These are phyloP conservation scores for Thalassiosira mediterranea DNA, from an alignment of 352 stramenopile species.

Conservation along the genomic window DNA sequence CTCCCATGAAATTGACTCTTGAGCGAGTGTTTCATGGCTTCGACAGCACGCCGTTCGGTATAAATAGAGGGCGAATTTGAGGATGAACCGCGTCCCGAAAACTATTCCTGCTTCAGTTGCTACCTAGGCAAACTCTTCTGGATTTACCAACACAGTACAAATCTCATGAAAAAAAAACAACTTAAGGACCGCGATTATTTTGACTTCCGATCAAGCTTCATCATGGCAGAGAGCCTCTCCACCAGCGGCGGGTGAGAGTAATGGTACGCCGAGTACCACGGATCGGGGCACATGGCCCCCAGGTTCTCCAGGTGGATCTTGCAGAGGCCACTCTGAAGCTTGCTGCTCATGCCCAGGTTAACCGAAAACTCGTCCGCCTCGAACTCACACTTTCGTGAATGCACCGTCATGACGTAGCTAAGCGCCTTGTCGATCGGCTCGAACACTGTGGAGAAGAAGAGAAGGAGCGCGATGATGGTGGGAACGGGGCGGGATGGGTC, in stretches of 20 bases:
- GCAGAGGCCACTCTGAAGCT: constrained; percentile 92
- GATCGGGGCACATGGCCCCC: constrained; percentile 95
- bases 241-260: constrained; percentile 97
- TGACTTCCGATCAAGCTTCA: constrained; percentile 75
- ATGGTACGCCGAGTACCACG: constrained; percentile 94
- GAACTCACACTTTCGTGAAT: constrained; percentile 85
- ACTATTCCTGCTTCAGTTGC: too few relatives aligned
- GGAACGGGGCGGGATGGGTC: constrained; percentile 59
- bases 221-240: constrained; percentile 94
- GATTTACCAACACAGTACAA: too few relatives aligned
- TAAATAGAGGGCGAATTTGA: too few relatives aligned
- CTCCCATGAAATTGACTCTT: too few relatives aligned
- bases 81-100: too few relatives aligned
- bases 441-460: constrained; percentile 85
- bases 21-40: too few relatives aligned
- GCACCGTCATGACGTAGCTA: constrained; percentile 81
- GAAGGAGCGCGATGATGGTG: constrained; percentile 83
- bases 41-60: too few relatives aligned
- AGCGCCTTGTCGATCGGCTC: constrained; percentile 85
- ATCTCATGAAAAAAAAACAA: too few relatives aligned
- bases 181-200: too few relatives aligned
- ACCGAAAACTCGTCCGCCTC: constrained; percentile 93
- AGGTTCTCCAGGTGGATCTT: constrained; percentile 98
- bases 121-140: too few relatives aligned
- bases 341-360: constrained; percentile 88